Evolutionary conservation across 192 early-diverging fungal genomes (phyloP).

Genomic region (Glomus cerebriforme): DNA sequence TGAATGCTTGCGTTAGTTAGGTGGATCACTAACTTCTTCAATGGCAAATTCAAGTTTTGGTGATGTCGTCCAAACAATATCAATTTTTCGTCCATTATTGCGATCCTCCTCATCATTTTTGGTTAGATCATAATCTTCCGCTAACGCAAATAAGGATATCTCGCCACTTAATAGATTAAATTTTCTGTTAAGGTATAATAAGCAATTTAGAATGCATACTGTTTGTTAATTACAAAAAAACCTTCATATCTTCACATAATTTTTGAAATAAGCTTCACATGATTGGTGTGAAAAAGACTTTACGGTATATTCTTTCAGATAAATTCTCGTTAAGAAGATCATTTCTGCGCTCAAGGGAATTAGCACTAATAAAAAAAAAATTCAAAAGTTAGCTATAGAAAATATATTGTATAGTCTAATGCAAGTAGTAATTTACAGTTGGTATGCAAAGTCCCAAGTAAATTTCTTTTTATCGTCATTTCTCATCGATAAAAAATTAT

Average conservation of each 20-base stretch:
- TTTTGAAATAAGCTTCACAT: slow-evolving; percentile 26
- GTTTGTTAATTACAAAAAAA: neutral
- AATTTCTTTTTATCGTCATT: slow-evolving; percentile 24
- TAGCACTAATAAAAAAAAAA: slow-evolving; percentile 18
- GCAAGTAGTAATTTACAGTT: slow-evolving; percentile 28
- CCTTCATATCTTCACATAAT: too few relatives aligned
- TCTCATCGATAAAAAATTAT: slow-evolving; percentile 20
- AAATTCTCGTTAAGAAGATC: slow-evolving; percentile 24
- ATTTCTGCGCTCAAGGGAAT: slow-evolving; percentile 18
- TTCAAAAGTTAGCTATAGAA: slow-evolving; percentile 18
- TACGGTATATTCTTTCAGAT: too few relatives aligned
- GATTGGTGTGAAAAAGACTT: slow-evolving; percentile 11
- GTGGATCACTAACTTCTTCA: neutral
- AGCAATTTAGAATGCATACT: neutral
- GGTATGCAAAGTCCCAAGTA: slow-evolving; percentile 14
- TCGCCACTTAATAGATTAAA: slow-evolving; percentile 1
- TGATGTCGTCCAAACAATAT: slow-evolving; percentile 3
- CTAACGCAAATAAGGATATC: slow-evolving; percentile 8
- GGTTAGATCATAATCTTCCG: neutral
- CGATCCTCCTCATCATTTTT: neutral
- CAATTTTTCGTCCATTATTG: neutral
- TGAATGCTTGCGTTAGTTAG: neutral
- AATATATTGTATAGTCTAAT: slow-evolving; percentile 23
- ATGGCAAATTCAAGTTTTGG: slow-evolving; percentile 17
- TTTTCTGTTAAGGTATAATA: neutral